Base-by-base conservation (phyloP, 495 filamentous ascomycete species). In the Parachaetomium inaequale region DNA sequence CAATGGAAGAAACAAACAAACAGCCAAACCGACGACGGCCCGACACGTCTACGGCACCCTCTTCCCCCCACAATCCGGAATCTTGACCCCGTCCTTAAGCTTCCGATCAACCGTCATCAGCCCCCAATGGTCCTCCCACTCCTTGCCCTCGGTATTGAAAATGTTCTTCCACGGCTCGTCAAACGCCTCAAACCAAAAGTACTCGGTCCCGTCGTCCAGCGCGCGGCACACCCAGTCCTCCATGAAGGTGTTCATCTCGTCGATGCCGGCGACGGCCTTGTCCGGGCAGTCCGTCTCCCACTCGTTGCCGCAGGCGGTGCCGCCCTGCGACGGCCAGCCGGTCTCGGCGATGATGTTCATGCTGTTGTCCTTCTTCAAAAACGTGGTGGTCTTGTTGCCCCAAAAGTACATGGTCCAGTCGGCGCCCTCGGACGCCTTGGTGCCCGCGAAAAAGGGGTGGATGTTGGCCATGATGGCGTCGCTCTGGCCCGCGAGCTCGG, bases 121-220 rank as follows among this genome's bases (percentile, higher is more conserved):
- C 31, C 94, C 94, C 93, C 93, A 98, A 69, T 96, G 89, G 68
- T 95, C 91, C 75, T 98, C 94, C 93, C 93, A 97, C 59, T 90
- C 79, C 75, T 92, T 80, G 14, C 82, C 85, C 1, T 76, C 70
- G 3, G 74, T 78, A 70, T 98, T 87, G 73, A 84, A 95, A 26
- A 66, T 62, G 26, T 88, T 75, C 76, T 97, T 97, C 94, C 94
- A 98, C 3, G 93, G 91, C 76, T 96, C 93, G 68, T 96, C 93
- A 69, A 96, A 97, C 17, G 92, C 91, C 73, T 92, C 88, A 69
- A 96, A 96, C 94, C 93, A 97, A 71, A 96, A 97, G 71, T 96
- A 98, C 43, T 93, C 85, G 0, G 92, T 97, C 60, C 86, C 87
- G 63, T 93, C 92, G 36, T 76, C 75, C 69, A 96, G 71, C 32